phyloP scores from a whole-genome alignment of 192 early-diverging fungal genomes.

The Coemansia sp. region DNA sequence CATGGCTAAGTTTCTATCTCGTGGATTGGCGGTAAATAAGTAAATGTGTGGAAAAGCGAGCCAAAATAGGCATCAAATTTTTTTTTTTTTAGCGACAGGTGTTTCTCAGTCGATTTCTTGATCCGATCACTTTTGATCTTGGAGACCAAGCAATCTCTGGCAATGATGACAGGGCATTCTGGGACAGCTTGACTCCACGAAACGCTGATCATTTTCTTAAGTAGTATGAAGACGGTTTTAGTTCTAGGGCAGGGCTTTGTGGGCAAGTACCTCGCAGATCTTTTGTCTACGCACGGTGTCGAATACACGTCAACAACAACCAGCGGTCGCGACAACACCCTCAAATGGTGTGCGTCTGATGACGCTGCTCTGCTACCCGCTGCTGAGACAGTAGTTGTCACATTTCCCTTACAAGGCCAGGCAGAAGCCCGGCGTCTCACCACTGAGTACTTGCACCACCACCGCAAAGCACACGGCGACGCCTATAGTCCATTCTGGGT shows the following conservation, averaged over 20 bases:
- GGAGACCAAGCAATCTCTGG: neutral
- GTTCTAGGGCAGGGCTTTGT: slow-evolving; percentile 47
- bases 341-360: slow-evolving; percentile 25
- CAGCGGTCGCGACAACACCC: slow-evolving; percentile 38
- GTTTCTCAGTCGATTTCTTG: neutral
- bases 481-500: slow-evolving; percentile 24
- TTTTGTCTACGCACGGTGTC: neutral
- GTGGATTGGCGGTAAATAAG: neutral
- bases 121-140: neutral
- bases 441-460: slow-evolving; percentile 13
- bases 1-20: neutral
- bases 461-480: neutral
- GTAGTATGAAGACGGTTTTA: slow-evolving; percentile 17
- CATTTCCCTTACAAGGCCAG: slow-evolving; percentile 38
- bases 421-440: slow-evolving; percentile 11
- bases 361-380: slow-evolving; percentile 16
- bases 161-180: neutral
- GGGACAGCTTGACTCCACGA: neutral
- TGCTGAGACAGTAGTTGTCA: slow-evolving; percentile 28
- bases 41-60: neutral
- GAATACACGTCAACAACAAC: slow-evolving; percentile 31
- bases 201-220: neutral
- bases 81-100: neutral
- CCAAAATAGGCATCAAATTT: neutral
- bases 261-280: slow-evolving; percentile 34